Conservation (phyloP, 2,329 filamentous ascomycete species). For the Phialocephala sp. region DNA sequence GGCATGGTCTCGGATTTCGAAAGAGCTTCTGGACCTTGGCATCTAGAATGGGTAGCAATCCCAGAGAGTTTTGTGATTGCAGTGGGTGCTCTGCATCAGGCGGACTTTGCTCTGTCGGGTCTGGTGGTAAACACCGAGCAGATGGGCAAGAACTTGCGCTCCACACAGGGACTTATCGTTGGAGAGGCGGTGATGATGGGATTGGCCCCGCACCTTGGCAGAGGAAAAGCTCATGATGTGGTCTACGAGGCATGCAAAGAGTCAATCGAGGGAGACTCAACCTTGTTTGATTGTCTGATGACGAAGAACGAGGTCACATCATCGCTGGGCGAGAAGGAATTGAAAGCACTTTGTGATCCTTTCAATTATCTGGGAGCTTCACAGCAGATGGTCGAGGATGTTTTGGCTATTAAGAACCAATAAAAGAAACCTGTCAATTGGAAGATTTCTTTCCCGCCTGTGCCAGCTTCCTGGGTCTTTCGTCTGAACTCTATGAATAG, state of each 20-base stretch:
- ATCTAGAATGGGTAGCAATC: constrained; percentile 62
- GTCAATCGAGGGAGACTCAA: constrained; percentile 51
- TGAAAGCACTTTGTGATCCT: constrained; percentile 61
- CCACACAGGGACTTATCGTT: constrained; percentile 59
- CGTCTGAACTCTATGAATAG: constrained; percentile 1
- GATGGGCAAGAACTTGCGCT: constrained; percentile 57
- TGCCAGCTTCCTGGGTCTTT: constrained; percentile 4
- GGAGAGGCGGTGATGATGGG: constrained; percentile 67
- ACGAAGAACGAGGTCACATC: constrained; percentile 48
- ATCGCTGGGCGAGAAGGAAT: constrained; percentile 50
- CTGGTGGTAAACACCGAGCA: constrained; percentile 55
- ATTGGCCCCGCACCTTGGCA: constrained; percentile 56
- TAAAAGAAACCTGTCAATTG: constrained; percentile 10
- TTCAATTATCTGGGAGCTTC: constrained; percentile 49
- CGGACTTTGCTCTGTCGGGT: constrained; percentile 57
- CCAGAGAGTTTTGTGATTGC: constrained; percentile 59
- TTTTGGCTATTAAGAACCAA: constrained; percentile 27
- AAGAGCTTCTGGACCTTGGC: constrained; percentile 62
- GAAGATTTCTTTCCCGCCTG: not conserved
- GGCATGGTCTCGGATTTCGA: constrained; percentile 64
- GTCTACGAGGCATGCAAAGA: constrained; percentile 60
- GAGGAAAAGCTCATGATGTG: constrained; percentile 59
- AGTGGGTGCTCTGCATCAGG: constrained; percentile 58
- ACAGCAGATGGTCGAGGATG: constrained; percentile 42
- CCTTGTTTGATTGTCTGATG: constrained; percentile 51